Evolutionary conservation across 73 alveolate species (phyloP).

Genomic region (Blepharisma stoltei): DNA sequence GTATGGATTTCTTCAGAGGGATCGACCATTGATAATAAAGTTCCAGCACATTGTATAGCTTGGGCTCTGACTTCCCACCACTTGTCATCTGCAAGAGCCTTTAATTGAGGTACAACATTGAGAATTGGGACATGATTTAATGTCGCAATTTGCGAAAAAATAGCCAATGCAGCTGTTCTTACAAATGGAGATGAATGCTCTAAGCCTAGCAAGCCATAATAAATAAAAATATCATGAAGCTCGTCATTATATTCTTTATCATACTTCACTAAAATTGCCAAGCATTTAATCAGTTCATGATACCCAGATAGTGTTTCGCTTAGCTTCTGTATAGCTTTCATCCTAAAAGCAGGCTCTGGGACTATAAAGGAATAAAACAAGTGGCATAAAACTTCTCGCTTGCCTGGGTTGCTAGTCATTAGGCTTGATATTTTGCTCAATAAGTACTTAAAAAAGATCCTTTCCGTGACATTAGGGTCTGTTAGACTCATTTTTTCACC

Average conservation of each 20-base stretch:
- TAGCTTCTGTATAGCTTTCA: conserved; percentile 49
- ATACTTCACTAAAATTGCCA: conserved; percentile 44
- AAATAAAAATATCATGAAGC: conserved; percentile 63
- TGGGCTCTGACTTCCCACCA: conserved; percentile 69
- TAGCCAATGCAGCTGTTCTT: conserved; percentile 49
- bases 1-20: conserved; percentile 23
- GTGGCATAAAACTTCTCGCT: conserved; percentile 54
- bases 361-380: conserved; percentile 47
- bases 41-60: conserved; percentile 50
- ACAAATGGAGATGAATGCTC: conserved; percentile 37
- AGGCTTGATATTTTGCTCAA: conserved; percentile 47
- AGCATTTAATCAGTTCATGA: conserved; percentile 50
- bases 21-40: conserved; percentile 31
- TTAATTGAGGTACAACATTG: conserved; percentile 49
- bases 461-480: conserved; percentile 41
- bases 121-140: conserved; percentile 50
- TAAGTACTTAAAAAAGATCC: conserved; percentile 39
- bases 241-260: conserved; percentile 62
- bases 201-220: conserved; percentile 63
- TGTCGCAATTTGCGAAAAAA: conserved; percentile 47
- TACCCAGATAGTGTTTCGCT: conserved; percentile 41
- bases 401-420: conserved; percentile 39
- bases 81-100: conserved; percentile 34
- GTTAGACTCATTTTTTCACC: conserved; percentile 18
- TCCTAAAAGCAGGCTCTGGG: conserved; percentile 49